Conservation (phyloP, 768 basidiomycete species). For the Russula sp. region DNA sequence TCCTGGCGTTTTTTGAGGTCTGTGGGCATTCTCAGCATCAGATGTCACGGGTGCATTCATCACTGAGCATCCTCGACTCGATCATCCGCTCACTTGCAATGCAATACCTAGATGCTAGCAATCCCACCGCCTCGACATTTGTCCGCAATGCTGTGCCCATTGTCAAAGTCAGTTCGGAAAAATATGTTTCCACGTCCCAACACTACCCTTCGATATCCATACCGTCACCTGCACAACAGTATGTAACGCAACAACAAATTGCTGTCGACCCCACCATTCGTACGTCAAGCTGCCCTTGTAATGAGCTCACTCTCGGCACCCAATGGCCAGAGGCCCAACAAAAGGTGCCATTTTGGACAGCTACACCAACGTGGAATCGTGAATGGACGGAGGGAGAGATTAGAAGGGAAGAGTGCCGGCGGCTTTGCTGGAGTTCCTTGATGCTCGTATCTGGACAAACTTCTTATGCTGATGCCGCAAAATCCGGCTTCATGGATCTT, state of each 20-base stretch:
- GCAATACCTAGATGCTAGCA: constrained; percentile 50
- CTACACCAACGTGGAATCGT: constrained; percentile 56
- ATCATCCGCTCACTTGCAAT: constrained; percentile 57
- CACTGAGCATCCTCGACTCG: constrained; percentile 56
- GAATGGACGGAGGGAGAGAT: constrained; percentile 57
- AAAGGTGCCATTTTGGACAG: constrained; percentile 54
- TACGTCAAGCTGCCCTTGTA: constrained; percentile 36
- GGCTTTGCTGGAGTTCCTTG: constrained; percentile 68
- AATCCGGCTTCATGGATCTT: constrained; percentile 33
- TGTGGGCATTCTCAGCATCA: constrained; percentile 61
- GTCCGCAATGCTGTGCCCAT: constrained; percentile 10
- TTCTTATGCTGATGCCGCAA: constrained; percentile 47
- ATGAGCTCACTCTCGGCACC: constrained; percentile 41
- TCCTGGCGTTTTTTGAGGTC: constrained; percentile 65
- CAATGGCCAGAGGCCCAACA: constrained; percentile 45
- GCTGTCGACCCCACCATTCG: background rate
- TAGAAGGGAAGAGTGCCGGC: constrained; percentile 60
- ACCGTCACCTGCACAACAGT: background rate
- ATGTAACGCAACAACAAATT: background rate
- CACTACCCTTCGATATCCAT: background rate
- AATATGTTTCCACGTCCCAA: background rate
- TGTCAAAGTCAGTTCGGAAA: constrained; percentile 1
- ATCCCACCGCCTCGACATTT: constrained; percentile 28
- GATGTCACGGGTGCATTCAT: constrained; percentile 44
- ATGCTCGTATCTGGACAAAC: constrained; percentile 57